Evolutionary conservation across 306 rosid genomes (phyloP), one percentile per base, ranked within the genome.

Genomic region (Datisca glomerata): DNA sequence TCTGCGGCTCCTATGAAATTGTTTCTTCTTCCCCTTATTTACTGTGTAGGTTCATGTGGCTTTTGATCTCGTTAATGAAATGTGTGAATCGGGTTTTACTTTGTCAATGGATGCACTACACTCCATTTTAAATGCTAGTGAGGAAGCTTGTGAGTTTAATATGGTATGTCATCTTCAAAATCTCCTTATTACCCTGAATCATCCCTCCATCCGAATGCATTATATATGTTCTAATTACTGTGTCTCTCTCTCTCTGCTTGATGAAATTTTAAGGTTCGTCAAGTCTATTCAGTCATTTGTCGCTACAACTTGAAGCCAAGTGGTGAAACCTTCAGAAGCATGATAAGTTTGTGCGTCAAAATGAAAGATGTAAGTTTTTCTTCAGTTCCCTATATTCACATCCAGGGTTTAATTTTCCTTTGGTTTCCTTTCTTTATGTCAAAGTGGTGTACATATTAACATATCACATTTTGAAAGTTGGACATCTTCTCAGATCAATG

Each of bases 41-140:
- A n/a, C n/a, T n/a, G n/a, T n/a, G 47, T 68, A 87, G 97, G 76
- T 74, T 60, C 76, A 64, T 50, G 24, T 16, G 36, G 97, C 89
- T 50, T 73, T 87, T 71, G 79, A 72, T 56, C 24, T 79, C 28
- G 74, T 69, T 43, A 75, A 78, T 29, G 70, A 67, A 60, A 67
- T 80, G 81, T 72, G 74, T 68, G 65, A 75, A 63, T 64, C 56
- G 50, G 97, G 76, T 51, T 54, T 65, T 60, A 47, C 34, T 36
- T 43, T 60, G n/a, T 65, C 93, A 24, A 43, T 49, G 6, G 55
- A 44, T 43, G 65, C 53, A 51, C 50, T 83, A 38, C 69, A 66
- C 34, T 35, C 63, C 63, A 64, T 89, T 59, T 59, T 89, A 51
- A 75, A 47, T 19, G 72, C 61, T n/a, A 47, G 63, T 38, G 75